Evolutionary conservation across 306 rosid species (phyloP).

Genomic region (Sphenostylis stenocarpa): DNA sequence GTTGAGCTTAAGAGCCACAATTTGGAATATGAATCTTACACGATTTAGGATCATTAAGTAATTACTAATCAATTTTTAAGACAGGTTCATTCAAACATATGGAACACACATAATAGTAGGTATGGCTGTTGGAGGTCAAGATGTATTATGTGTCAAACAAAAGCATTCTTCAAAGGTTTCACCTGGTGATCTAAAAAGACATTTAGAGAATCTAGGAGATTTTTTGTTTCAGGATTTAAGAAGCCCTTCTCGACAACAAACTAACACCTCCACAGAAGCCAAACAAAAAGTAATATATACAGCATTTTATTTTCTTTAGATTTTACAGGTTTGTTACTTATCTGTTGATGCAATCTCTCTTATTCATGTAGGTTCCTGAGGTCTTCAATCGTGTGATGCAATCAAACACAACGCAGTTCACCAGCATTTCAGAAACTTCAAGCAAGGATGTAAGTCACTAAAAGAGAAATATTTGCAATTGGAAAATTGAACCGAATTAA

Average conservation of each 20-base stretch:
- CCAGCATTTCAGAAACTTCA: conserved; percentile 75
- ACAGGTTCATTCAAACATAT: conserved; percentile 83
- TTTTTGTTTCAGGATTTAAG: conserved; percentile 66
- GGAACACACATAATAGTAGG: conserved; percentile 93
- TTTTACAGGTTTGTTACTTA: background rate
- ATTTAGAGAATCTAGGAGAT: conserved; percentile 85
- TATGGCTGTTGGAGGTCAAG: conserved; percentile 97
- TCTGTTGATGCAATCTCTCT: conserved; percentile 15
- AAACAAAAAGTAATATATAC: conserved; percentile 43
- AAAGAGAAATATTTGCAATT: conserved; percentile 1
- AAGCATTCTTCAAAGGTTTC: conserved; percentile 76
- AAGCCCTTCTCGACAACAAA: conserved; percentile 61
- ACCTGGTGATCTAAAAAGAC: conserved; percentile 73
- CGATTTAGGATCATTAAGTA: background rate
- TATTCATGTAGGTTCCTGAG: conserved; percentile 67
- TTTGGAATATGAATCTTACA: background rate
- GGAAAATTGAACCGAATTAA: conserved; percentile 5
- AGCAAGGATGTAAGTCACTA: conserved; percentile 77
- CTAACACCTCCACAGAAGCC: conserved; percentile 47
- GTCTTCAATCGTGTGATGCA: conserved; percentile 73
- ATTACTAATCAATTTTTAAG: conserved; percentile 58
- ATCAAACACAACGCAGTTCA: conserved; percentile 64
- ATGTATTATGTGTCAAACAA: conserved; percentile 79
- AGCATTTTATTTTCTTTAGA: background rate
- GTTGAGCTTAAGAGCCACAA: background rate